Base-by-base conservation (phyloP, 345 rosid species). In the Salix koriyanagi region DNA sequence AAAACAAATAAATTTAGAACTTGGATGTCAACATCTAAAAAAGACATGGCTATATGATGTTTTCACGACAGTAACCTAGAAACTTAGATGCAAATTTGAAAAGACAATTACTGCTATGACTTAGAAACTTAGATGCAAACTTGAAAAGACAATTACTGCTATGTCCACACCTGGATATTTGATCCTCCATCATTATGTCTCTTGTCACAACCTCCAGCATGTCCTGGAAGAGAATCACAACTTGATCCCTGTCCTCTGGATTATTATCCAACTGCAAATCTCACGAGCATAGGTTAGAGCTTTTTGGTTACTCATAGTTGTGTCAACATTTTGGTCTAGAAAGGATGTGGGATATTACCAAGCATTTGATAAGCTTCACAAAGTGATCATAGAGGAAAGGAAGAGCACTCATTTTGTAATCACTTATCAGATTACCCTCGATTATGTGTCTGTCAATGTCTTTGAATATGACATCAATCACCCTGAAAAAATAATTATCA, bases 211-310 rank as follows among this genome's bases (percentile, higher is more conserved):
- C 97, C 86, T 96, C 99, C 86, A 88, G 89, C 99, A 96, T 96
- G 84, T 96, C 97, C 88, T 92, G 99, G 85, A 96, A 96, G 75
- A 91, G 89, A 78, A 96, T 90, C 73, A 96, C 98, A 78, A 96
- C 91, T 72, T 86, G 87, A 90, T 92, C 95, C 86, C 89, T 85
- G 75, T 96, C 96, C 4, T 89, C 96, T 54, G 1, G 84, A 39
- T 90, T 91, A 84, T 96, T 96, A 18, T 83, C 89, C 54, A 88
- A 73, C 99, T 96, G 84, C 78, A 84, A 69, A 78, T 73, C 58
- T 66, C 25, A 75, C 71, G 72, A 18, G 56, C 18, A 48, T 58
- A 34, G 26, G 48, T 75, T 46, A 86, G 76, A 72, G 70, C 72
- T 70, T 34, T 70, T 71, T 23, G 4, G 39, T 28, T 61, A 68